Conservation (phyloP, 768 basidiomycete species). For the Megacollybia marginata region DNA sequence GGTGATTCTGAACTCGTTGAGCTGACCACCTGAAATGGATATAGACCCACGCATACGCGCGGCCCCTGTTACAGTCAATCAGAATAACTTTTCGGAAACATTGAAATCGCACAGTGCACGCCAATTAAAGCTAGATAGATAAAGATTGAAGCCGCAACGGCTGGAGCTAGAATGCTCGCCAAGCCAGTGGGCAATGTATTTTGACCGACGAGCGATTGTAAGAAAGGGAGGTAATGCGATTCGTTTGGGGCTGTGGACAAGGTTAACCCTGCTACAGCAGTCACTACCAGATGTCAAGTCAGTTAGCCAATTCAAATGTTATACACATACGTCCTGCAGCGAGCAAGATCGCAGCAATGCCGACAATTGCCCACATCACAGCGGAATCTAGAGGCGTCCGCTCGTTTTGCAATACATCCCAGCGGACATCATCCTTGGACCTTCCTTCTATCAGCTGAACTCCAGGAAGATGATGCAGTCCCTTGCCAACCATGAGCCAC, state of each 20-base stretch:
- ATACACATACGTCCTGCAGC: conserved; percentile 51
- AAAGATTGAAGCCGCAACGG: conserved; percentile 54
- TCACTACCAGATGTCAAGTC: conserved; percentile 35
- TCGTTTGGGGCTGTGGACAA: conserved; percentile 67
- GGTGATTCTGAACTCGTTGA: conserved; percentile 54
- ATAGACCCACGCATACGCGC: conserved; percentile 47
- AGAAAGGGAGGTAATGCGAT: conserved; percentile 62
- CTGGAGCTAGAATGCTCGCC: conserved; percentile 62
- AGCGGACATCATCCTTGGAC: conserved; percentile 77
- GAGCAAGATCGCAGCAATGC: conserved; percentile 42
- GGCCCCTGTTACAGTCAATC: conserved; percentile 31
- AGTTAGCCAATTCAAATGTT: conserved; percentile 2
- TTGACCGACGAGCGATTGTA: conserved; percentile 41
- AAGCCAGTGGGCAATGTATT: conserved; percentile 52
- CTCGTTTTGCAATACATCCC: conserved; percentile 67
- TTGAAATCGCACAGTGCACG: conserved; percentile 46
- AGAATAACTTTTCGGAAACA: conserved; percentile 3
- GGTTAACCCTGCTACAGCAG: conserved; percentile 61
- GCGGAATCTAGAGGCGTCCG: conserved; percentile 35
- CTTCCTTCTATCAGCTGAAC: conserved; percentile 69
- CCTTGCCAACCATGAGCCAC: conserved; percentile 72
- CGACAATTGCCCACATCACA: conserved; percentile 53
- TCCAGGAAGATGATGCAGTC: conserved; percentile 54
- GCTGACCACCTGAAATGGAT: conserved; percentile 55
- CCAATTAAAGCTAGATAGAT: conserved; percentile 42